phyloP scores from a whole-genome alignment of 805 yeast genomes.

The Komagataella pseudopastoris region DNA sequence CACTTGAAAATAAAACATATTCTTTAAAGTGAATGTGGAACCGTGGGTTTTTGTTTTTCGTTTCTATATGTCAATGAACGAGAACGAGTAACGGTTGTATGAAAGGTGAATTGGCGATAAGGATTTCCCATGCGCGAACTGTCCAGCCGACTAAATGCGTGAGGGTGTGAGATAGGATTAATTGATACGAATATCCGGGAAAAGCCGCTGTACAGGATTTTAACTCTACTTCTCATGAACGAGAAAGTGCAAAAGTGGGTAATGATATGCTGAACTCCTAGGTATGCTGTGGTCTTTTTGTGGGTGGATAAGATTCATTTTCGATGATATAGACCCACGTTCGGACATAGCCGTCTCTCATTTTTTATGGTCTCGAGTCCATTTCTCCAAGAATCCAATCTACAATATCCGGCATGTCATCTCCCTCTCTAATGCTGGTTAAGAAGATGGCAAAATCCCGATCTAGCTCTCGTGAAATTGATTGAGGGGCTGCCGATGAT shows the following conservation, averaged over 20 bases:
- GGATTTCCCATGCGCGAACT: background rate
- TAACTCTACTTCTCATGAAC: no score
- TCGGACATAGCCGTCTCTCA: background rate
- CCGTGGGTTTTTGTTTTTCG: background rate
- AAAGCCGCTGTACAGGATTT: background rate
- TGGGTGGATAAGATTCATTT: background rate
- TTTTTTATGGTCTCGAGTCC: background rate
- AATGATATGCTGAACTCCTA: no score
- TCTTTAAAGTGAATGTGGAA: background rate
- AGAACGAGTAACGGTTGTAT: background rate
- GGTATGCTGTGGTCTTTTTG: background rate
- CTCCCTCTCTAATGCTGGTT: slow-evolving; percentile 9
- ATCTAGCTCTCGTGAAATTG: slow-evolving; percentile 4
- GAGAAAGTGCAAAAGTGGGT: no score
- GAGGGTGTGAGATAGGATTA: background rate
- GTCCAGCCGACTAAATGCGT: background rate
- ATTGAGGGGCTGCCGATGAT: background rate
- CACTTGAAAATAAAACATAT: slow-evolving; percentile 3
- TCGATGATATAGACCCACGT: background rate
- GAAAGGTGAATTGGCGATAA: background rate
- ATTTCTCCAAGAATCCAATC: slow-evolving; percentile 10
- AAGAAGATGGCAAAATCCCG: slow-evolving; percentile 12
- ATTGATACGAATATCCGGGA: background rate
- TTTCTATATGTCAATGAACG: background rate
- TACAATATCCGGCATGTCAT: slow-evolving; percentile 7